Evolutionary conservation across 371 early-diverging fungal genomes (phyloP), one percentile per base, ranked within the genome.

Genomic region (Actinomortierella wolfii): DNA sequence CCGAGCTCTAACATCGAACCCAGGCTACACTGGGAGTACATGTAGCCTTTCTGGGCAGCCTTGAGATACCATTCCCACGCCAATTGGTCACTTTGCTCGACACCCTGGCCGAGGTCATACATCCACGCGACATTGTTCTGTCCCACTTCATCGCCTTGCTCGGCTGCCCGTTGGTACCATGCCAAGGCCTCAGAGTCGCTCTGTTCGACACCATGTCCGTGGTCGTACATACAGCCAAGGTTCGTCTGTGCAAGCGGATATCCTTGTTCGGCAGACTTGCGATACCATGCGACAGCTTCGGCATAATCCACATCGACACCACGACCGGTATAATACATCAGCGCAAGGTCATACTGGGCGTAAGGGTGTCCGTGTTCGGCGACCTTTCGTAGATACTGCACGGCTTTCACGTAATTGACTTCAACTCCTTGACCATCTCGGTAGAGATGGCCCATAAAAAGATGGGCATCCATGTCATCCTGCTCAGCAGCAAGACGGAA

Each of bases 41-140:
- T 28, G 54, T 80, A 41, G 11, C 65, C 63, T n/a, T 60, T 56
- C 28, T 73, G 76, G 8, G 82, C 81, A 18, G 80, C 54, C 50
- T 64, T 69, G 21, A n/a, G 34, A 56, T 67, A 79, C 69, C 76
- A 81, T n/a, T 76, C 29, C 18, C 64, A 47, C 5, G 81, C 74
- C 50, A 67, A 7, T 6, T 25, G 24, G 13, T 51, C 20, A 45
- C 46, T 28, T 15, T 54, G 26, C 13, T 44, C 40, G 21, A 46
- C 56, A 13, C 64, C 69, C 59, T 51, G 49, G 0, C 39, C 64
- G 23, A 53, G 29, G 14, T 65, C 67, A 48, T 54, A 64, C 44
- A 82, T 81, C 54, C 83, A 77, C 0, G 81, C 88, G 25, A 87
- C 61, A 68, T 86, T 86, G 67, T 81, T 82, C 77, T 51, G 59